A percentile compares a stretch with the other conserved stretches of the same genome.
phyloP scores from a whole-genome alignment of 306 rosid species.

The Begonia fuchsioides region DNA sequence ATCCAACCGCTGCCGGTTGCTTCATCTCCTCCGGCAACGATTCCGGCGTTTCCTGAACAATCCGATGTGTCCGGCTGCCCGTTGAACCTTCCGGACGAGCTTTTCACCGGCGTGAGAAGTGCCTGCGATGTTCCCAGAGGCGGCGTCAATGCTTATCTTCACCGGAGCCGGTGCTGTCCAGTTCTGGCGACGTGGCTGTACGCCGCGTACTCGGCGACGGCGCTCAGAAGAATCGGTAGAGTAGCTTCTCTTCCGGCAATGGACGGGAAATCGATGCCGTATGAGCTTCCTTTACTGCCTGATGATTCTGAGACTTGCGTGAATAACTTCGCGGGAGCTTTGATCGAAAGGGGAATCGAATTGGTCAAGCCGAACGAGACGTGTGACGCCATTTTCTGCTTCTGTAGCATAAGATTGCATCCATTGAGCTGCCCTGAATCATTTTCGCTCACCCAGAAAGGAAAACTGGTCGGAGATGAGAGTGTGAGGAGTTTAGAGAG shows the following conservation, averaged over 20 bases:
- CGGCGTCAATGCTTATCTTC: constrained; percentile 27
- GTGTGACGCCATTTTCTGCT: constrained; percentile 73
- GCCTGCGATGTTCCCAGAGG: constrained; percentile 56
- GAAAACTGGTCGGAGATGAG: constrained; percentile 44
- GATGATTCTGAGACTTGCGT: constrained; percentile 91
- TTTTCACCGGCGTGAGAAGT: constrained; percentile 42
- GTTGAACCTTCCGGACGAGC: constrained; percentile 49
- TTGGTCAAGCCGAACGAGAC: constrained; percentile 64
- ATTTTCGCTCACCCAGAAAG: constrained; percentile 35
- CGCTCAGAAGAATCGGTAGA: constrained; percentile 27
- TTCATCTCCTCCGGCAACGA: constrained; percentile 42
- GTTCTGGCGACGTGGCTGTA: constrained; percentile 85
- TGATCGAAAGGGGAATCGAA: constrained; percentile 45
- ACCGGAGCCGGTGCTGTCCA: constrained; percentile 70
- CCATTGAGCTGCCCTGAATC: constrained; percentile 65
- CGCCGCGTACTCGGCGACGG: constrained; percentile 64
- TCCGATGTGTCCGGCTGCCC: constrained; percentile 52
- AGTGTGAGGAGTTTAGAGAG: constrained; percentile 55
- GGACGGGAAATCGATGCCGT: constrained; percentile 17
- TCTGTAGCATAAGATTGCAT: constrained; percentile 71
- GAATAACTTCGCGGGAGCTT: constrained; percentile 36
- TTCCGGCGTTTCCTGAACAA: constrained; percentile 91
- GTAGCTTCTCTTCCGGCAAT: neutral
- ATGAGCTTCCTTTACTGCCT: constrained; percentile 71
- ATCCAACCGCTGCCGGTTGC: constrained; percentile 28